Percentiles rank a stretch among this genome's conserved stretches.
phyloP scores from a whole-genome alignment of 352 stramenopile species.

The Pythium folliculosum region DNA sequence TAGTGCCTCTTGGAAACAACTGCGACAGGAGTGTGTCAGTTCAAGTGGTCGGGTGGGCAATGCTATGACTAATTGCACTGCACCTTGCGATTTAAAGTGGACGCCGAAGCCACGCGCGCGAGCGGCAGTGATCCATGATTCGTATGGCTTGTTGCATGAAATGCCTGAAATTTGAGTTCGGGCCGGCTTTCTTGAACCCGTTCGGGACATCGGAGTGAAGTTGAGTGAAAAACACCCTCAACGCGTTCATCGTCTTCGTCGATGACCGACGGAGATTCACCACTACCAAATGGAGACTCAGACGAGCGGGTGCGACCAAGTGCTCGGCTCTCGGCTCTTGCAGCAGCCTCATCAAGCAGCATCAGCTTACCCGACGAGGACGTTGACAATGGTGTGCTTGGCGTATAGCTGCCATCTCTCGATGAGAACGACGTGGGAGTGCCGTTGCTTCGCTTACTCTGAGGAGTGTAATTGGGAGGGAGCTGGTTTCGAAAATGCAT shows the following conservation, averaged over 20 bases:
- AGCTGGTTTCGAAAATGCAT: constrained; percentile 82
- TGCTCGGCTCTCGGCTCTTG: constrained; percentile 2
- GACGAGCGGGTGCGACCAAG: not conserved
- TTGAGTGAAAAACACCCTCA: not conserved
- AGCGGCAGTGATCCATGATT: constrained; percentile 8
- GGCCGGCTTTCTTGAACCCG: constrained; percentile 5
- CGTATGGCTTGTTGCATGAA: constrained; percentile 8
- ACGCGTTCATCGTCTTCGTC: constrained; percentile 14
- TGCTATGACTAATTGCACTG: not conserved
- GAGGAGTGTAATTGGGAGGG: constrained; percentile 60
- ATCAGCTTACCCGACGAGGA: constrained; percentile 27
- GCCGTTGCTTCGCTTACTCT: constrained; percentile 24
- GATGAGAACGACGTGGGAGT: constrained; percentile 25
- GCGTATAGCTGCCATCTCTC: constrained; percentile 18
- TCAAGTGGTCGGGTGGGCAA: not conserved
- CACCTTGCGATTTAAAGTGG: constrained; percentile 20
- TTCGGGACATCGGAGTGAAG: constrained; percentile 13
- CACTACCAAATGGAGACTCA: constrained; percentile 9
- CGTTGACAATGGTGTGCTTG: constrained; percentile 25
- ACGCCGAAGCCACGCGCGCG: constrained; percentile 5
- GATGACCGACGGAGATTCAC: constrained; percentile 10
- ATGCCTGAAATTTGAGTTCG: constrained; percentile 24
- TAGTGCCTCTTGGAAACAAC: constrained; percentile 47
- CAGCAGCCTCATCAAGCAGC: constrained; percentile 24
- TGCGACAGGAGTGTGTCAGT: constrained; percentile 15